phyloP scores from a whole-genome alignment of 2,329 filamentous ascomycete species.

The Sclerotinia spermophila region DNA sequence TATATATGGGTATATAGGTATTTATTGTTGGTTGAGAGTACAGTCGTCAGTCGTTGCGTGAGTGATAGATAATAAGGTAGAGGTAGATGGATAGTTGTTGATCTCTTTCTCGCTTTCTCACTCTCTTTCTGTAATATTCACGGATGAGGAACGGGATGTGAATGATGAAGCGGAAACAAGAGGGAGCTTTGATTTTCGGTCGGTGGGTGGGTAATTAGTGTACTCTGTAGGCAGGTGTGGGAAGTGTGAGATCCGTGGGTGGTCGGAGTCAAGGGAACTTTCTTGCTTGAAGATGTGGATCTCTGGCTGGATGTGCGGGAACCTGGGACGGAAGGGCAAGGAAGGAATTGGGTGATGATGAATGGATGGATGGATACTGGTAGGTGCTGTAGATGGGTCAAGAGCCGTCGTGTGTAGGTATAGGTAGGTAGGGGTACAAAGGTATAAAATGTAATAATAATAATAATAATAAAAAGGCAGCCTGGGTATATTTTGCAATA shows the following conservation, averaged over 20 bases:
- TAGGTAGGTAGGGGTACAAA: background rate
- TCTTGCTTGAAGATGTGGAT: background rate
- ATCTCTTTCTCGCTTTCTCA: background rate
- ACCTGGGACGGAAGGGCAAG: background rate
- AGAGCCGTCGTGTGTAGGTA: too few relatives aligned
- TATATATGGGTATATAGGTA: background rate
- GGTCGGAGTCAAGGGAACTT: slow-evolving; percentile 2
- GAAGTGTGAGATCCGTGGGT: background rate
- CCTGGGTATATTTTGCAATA: background rate
- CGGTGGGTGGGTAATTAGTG: background rate
- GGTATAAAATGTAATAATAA: too few relatives aligned
- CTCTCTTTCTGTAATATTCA: background rate
- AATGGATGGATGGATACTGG: too few relatives aligned
- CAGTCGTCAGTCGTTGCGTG: too few relatives aligned
- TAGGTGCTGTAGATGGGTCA: too few relatives aligned
- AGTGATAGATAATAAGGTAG: background rate
- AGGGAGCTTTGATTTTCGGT: background rate
- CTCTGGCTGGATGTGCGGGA: background rate
- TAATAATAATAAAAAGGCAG: too few relatives aligned
- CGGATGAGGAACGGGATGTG: slow-evolving; percentile 2
- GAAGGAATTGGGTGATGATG: background rate
- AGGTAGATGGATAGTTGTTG: too few relatives aligned
- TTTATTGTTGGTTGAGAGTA: background rate
- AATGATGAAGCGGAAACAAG: background rate
- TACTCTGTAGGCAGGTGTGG: background rate